phyloP scores from a whole-genome alignment of 2,329 filamentous ascomycete species.

The Pseudogymnoascus verrucosus region DNA sequence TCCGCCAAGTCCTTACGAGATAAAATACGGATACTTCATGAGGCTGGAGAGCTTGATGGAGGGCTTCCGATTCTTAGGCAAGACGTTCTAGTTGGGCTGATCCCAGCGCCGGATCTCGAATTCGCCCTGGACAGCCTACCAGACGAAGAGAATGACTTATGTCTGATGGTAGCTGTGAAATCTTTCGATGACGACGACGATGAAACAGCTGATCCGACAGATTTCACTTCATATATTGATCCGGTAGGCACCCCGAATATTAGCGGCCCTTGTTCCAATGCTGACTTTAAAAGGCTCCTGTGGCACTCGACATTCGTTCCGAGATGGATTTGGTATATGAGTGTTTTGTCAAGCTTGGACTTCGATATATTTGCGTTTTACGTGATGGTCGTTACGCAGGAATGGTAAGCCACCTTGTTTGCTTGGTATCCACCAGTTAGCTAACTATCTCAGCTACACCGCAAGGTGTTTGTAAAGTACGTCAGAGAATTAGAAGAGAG shows the following conservation, averaged over 20 bases:
- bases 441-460: slow-evolving; percentile 57
- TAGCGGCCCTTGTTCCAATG: not conserved
- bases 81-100: slow-evolving; percentile 75
- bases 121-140: slow-evolving; percentile 80
- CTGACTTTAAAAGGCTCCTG: slow-evolving; percentile 53
- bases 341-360: slow-evolving; percentile 86
- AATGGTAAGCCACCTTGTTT: slow-evolving; percentile 51
- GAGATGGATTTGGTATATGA: slow-evolving; percentile 96
- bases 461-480: slow-evolving; percentile 94
- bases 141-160: slow-evolving; percentile 65
- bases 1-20: slow-evolving; percentile 65
- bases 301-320: slow-evolving; percentile 79
- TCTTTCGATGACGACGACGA: slow-evolving; percentile 57
- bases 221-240: slow-evolving; percentile 89
- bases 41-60: slow-evolving; percentile 82
- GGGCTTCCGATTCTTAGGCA: slow-evolving; percentile 80
- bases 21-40: slow-evolving; percentile 76
- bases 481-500: slow-evolving; percentile 70
- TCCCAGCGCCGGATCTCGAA: slow-evolving; percentile 88
- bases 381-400: slow-evolving; percentile 79
- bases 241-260: slow-evolving; percentile 45
- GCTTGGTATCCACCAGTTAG: not conserved
- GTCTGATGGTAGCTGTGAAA: slow-evolving; percentile 69
- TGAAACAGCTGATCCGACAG: slow-evolving; percentile 55
- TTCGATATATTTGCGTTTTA: slow-evolving; percentile 87